Evolutionary conservation across 805 yeast species (phyloP).

Genomic region (Metschnikowia reukaufii): DNA sequence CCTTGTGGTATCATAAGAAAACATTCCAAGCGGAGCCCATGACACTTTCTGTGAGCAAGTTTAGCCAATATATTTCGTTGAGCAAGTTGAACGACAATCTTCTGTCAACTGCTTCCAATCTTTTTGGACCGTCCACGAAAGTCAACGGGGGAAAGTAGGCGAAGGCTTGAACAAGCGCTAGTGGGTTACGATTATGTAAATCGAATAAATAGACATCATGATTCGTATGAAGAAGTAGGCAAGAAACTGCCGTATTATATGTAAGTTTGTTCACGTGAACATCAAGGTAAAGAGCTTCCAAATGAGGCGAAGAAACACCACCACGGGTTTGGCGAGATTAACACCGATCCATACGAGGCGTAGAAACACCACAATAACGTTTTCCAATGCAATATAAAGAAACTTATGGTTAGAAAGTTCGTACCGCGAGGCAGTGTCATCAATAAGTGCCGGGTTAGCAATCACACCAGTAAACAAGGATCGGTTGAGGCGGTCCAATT

Average conservation of each 20-base stretch:
- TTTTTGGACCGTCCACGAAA: too few species aligned
- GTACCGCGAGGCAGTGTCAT: conserved; percentile 21
- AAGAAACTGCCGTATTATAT: background rate
- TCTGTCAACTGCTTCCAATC: too few species aligned
- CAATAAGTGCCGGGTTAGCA: conserved; percentile 16
- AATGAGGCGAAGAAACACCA: conserved; percentile 21
- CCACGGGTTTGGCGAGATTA: conserved; percentile 42
- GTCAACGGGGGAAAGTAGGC: too few species aligned
- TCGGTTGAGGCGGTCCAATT: conserved; percentile 42
- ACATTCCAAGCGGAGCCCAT: background rate
- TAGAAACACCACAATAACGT: conserved; percentile 49
- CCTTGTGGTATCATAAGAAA: background rate
- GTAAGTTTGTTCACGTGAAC: background rate
- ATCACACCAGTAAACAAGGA: conserved; percentile 30
- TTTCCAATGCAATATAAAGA: conserved; percentile 50
- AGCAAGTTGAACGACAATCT: too few species aligned
- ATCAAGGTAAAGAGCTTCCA: conserved; percentile 11
- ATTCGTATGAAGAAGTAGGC: background rate
- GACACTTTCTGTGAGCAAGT: conserved; percentile 5
- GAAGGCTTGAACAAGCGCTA: too few species aligned
- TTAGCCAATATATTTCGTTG: background rate
- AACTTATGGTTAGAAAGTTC: conserved; percentile 37
- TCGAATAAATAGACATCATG: background rate
- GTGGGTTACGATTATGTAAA: background rate
- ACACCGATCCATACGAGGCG: conserved; percentile 60